Base-by-base conservation (phyloP, 768 basidiomycete genomes). In the Leccinum ochraceum region DNA sequence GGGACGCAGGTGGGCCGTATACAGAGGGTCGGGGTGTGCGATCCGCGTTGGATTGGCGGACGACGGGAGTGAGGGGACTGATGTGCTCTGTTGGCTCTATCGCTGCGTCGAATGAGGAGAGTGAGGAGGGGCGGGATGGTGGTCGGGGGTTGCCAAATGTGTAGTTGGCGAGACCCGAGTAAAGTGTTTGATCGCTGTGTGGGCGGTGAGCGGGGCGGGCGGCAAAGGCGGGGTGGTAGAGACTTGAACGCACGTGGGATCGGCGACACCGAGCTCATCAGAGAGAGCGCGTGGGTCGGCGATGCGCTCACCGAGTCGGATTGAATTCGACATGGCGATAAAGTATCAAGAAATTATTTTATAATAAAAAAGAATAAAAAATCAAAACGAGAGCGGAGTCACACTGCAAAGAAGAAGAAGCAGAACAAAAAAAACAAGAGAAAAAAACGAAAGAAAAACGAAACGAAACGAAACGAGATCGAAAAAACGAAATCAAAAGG, bases 21-120 rank as follows among this genome's bases (percentile, higher is more conserved):
- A 81, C 66, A 26, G 81, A 81, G 10, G 76, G 77, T 44, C 81
- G 79, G 5, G 81, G 81, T 0, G 81, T 81, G 39, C 73, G 76
- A 64, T 82, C 79, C 20, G 72, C 52, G 39, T 74, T 76, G 46
- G 60, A n/a, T 11, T 67, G 59, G 24, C 59, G 66, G 4, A 63
- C 46, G 22, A 70, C 55, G 24, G 71, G 64, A 3, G 75, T 71
- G 60, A 82, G 76, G 0, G 79, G 80, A 51, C 78, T 79, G 66
- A 78, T 71, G 44, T 63, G 58, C 34, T 71, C 70, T 49, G 73
- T 56, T 22, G 67, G 51, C 10, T 69, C 69, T 22, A 61, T 26
- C n/a, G 3, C 24, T 6, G 58, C 61, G 64, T 65, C 63, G 50
- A 51, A 42, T 30, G 67, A 37, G 9, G 62, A 46, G 39, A 51